phyloP scores from a whole-genome alignment of 2,329 filamentous ascomycete genomes.

The Cladophialophora carrionii region DNA sequence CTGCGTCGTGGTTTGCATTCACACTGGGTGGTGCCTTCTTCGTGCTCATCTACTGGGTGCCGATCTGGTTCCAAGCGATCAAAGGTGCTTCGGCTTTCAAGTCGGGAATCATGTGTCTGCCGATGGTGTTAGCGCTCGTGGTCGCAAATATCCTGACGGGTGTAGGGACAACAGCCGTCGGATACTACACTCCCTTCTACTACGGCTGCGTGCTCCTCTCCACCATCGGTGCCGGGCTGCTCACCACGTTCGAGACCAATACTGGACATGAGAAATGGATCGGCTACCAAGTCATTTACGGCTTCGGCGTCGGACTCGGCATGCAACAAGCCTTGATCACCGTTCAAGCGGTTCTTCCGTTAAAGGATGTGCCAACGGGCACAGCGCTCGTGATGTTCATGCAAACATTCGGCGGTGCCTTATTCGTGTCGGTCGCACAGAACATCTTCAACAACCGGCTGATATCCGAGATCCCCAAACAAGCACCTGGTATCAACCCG shows the following conservation, averaged over 20 bases:
- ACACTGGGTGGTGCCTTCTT: conserved; percentile 47
- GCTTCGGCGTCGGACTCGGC: conserved; percentile 44
- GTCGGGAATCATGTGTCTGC: conserved; percentile 51
- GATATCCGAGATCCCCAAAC: conserved; percentile 48
- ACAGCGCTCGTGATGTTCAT: conserved; percentile 49
- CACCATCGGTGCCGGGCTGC: conserved; percentile 48
- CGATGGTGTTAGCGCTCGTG: conserved; percentile 46
- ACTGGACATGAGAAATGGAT: conserved; percentile 46
- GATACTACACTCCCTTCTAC: conserved; percentile 50
- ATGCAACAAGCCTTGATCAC: conserved; percentile 50
- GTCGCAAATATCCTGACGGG: conserved; percentile 44
- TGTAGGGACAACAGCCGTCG: conserved; percentile 41
- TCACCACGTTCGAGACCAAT: conserved; percentile 46
- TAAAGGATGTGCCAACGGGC: conserved; percentile 46
- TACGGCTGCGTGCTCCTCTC: conserved; percentile 44
- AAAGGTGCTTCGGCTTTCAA: conserved; percentile 49
- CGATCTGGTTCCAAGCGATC: conserved; percentile 55
- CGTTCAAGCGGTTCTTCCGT: conserved; percentile 45
- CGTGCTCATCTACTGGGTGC: conserved; percentile 49
- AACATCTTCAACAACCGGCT: conserved; percentile 58
- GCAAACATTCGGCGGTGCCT: conserved; percentile 49
- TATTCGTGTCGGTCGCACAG: conserved; percentile 59
- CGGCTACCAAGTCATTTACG: conserved; percentile 45
- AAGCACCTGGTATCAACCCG: conserved; percentile 40
- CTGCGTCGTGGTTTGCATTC: conserved; percentile 42